A percentile compares a stretch with the other conserved stretches of the same genome.
These are phyloP conservation scores for Globisporangium acanthophoron DNA, from an alignment of 352 stramenopile genomes.

Conservation along the genomic window DNA sequence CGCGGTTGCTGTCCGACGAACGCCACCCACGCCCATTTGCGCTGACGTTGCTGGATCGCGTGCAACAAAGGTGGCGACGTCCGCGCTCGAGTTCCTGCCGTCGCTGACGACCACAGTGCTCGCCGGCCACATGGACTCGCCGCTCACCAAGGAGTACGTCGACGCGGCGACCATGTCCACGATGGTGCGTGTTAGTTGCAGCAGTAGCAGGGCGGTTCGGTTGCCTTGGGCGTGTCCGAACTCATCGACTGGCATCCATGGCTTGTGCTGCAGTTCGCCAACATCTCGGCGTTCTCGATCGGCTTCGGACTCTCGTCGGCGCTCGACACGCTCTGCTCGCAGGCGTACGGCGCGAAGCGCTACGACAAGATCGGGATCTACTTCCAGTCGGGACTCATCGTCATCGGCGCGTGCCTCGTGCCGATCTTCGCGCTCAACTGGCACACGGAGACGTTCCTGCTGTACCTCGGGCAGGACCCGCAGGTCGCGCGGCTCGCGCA, in stretches of 20 bases:
- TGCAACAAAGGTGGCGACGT: slow-evolving; percentile 19
- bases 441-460: slow-evolving; percentile 41
- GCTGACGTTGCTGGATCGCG: neutral
- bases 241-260: neutral
- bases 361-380: slow-evolving; percentile 71
- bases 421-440: slow-evolving; percentile 59
- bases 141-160: slow-evolving; percentile 48
- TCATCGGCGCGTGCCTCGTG: slow-evolving; percentile 37
- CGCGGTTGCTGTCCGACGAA: neutral
- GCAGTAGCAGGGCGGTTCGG: no score
- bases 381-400: slow-evolving; percentile 57
- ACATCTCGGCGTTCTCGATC: slow-evolving; percentile 59
- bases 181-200: slow-evolving; percentile 23
- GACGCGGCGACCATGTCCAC: slow-evolving; percentile 45
- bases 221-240: neutral
- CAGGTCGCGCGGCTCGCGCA: slow-evolving; percentile 51
- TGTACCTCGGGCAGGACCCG: slow-evolving; percentile 36
- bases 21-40: neutral
- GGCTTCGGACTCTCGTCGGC: slow-evolving; percentile 61
- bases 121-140: slow-evolving; percentile 57
- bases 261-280: slow-evolving; percentile 37
- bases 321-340: slow-evolving; percentile 71
- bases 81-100: slow-evolving; percentile 46
- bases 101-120: slow-evolving; percentile 49
- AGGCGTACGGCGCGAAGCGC: slow-evolving; percentile 57